Conservation (phyloP, 108 stramenopile species). For the Halocafeteria seosinensis region DNA sequence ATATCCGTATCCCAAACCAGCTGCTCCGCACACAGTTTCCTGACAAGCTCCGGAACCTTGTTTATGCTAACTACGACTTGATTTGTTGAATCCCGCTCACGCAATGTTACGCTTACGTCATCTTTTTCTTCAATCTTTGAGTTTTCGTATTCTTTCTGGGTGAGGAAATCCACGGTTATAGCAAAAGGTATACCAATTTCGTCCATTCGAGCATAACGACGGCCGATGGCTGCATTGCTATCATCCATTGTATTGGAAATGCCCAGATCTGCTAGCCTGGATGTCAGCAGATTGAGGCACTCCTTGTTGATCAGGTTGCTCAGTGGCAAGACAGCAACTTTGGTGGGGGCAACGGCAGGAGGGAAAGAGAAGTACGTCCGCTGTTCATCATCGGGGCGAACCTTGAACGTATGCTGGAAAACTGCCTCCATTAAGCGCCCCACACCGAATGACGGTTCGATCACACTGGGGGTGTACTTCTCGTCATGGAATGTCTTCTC, state of each 20-base stretch:
- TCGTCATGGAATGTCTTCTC: slow-evolving; percentile 72
- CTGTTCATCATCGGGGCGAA: slow-evolving; percentile 64
- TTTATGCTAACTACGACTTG: slow-evolving; percentile 69
- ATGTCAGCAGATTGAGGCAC: slow-evolving; percentile 45
- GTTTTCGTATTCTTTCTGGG: slow-evolving; percentile 29
- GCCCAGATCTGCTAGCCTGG: slow-evolving; percentile 58
- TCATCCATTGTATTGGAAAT: slow-evolving; percentile 69
- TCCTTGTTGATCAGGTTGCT: not conserved
- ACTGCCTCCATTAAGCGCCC: slow-evolving; percentile 92
- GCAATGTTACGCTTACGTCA: slow-evolving; percentile 76
- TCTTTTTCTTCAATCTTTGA: too few relatives aligned
- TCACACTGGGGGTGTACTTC: slow-evolving; percentile 91
- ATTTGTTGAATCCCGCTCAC: slow-evolving; percentile 82
- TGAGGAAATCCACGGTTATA: slow-evolving; percentile 92
- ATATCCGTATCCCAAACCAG: slow-evolving; percentile 3
- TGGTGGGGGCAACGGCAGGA: slow-evolving; percentile 87
- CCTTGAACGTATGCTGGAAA: slow-evolving; percentile 90
- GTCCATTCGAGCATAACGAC: slow-evolving; percentile 83
- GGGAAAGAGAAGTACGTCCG: slow-evolving; percentile 84
- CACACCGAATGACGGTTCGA: slow-evolving; percentile 99
- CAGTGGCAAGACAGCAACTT: slow-evolving; percentile 73
- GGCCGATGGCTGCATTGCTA: slow-evolving; percentile 64
- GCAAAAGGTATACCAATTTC: slow-evolving; percentile 96
- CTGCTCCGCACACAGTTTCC: not conserved
- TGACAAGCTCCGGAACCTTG: slow-evolving; percentile 47